phyloP scores from a whole-genome alignment of 495 filamentous ascomycete species.

The Trichoderma gamsii region DNA sequence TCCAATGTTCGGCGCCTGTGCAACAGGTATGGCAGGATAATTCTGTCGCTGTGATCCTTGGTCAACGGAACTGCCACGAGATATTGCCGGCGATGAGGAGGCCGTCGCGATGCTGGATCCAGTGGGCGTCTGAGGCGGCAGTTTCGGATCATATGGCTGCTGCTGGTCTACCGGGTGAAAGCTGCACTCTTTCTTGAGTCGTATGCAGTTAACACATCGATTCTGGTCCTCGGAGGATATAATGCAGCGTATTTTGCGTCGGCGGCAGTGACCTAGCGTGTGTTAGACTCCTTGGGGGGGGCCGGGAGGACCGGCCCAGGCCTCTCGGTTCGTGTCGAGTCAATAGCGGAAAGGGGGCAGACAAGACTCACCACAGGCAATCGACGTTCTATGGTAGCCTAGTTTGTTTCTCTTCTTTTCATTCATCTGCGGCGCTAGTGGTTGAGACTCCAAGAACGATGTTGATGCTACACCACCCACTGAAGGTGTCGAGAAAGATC shows the following conservation, averaged over 20 bases:
- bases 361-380: constrained; percentile 83
- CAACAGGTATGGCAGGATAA: constrained; percentile 43
- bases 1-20: constrained; percentile 44
- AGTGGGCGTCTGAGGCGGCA: constrained; percentile 32
- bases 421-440: constrained; percentile 33
- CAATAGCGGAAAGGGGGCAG: not conserved
- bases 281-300: not conserved
- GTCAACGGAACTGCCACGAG: constrained; percentile 37
- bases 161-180: constrained; percentile 91
- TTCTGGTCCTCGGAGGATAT: constrained; percentile 75
- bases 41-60: constrained; percentile 32
- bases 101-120: constrained; percentile 39
- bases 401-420: constrained; percentile 95
- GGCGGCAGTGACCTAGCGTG: constrained; percentile 75
- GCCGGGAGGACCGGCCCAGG: not conserved
- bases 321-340: constrained; percentile 9
- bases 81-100: constrained; percentile 46
- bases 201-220: constrained; percentile 92
- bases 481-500: constrained; percentile 15
- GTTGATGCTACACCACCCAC: constrained; percentile 3
- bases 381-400: constrained; percentile 93
- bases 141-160: constrained; percentile 45
- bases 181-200: constrained; percentile 90
- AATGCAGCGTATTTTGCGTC: constrained; percentile 92
- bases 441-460: not conserved